Evolutionary conservation across 1,284 basidiomycete genomes (phyloP), one percentile per base, ranked within the genome.

Genomic region (Trichosporon sp.): DNA sequence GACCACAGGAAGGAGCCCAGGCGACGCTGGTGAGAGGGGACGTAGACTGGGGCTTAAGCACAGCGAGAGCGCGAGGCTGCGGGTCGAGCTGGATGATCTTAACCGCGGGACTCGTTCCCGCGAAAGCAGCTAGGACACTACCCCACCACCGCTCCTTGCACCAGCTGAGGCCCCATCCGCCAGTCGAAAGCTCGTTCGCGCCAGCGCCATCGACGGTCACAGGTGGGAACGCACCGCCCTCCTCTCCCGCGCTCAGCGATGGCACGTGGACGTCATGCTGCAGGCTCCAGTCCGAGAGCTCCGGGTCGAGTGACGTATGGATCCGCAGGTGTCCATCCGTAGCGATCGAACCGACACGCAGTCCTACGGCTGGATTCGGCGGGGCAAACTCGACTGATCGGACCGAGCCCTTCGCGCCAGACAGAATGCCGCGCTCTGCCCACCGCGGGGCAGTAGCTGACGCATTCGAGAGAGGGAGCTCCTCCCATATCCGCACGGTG

Each of bases 91-190:
- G 77, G 62, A 85, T 72, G 61, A 84, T 80, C 78, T 93, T 91
- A 56, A 95, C 82, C 16, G 86, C 78, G 0, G 90, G 89, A 65
- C 82, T 86, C 2, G 86, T 84, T 1, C 92, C 92, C 59, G 86
- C 86, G 2, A 87, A 86, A 0, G 86, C 87, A 13, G 90, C 92
- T 49, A 96, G 81, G 25, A 95, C 76, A 73, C 93, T 90, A 0
- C 94, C 93, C 92, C 92, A 95, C 79, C 92, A 95, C 65, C 86
- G 84, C 71, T 97, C 94, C 73, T 91, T 91, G 78, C 93, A 96
- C 92, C 93, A 97, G 21, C 89, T 89, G 52, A 97, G 78, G 65
- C 88, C 89, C 92, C 93, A 96, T 0, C 91, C 94, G 9, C 92
- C 92, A 65, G 91, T 88, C 1, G 91, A 91, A 76, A 80, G 76